These are phyloP conservation scores for Daphne laureola DNA, from an alignment of 441 rosid genomes.

Conservation along the genomic window DNA sequence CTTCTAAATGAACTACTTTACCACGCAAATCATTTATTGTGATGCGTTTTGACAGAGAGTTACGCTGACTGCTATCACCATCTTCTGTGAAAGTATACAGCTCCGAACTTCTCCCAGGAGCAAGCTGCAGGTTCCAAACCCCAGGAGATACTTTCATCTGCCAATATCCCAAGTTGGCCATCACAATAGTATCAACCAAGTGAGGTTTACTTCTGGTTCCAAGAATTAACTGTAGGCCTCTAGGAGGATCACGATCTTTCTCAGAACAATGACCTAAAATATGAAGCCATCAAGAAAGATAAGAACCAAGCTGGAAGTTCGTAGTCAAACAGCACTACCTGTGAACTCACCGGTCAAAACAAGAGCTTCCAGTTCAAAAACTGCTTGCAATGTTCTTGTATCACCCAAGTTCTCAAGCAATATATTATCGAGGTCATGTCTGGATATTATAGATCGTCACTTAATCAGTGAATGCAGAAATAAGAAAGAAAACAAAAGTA, in stretches of 20 bases:
- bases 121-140: conserved; percentile 97
- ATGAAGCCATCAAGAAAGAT: conserved; percentile 8
- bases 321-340: conserved; percentile 6
- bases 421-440: conserved; percentile 98
- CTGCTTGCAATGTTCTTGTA: conserved; percentile 92
- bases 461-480: no score
- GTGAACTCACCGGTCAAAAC: conserved; percentile 81
- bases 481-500: background rate
- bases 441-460: conserved; percentile 25
- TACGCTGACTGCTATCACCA: conserved; percentile 37
- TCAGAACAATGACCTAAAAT: conserved; percentile 90
- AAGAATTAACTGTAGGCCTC: conserved; percentile 97
- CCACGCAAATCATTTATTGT: conserved; percentile 90
- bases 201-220: conserved; percentile 90
- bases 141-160: conserved; percentile 99
- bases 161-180: conserved; percentile 99
- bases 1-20: conserved; percentile 94
- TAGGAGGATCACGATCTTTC: conserved; percentile 96
- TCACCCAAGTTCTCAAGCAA: conserved; percentile 98
- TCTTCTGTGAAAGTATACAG: conserved; percentile 66
- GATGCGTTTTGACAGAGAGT: conserved; percentile 60
- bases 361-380: conserved; percentile 97
- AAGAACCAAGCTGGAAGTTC: conserved; percentile 12
- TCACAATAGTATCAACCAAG: conserved; percentile 95
- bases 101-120: conserved; percentile 95